phyloP scores from a whole-genome alignment of 2,329 filamentous ascomycete genomes.

The Colletotrichum sp. region DNA sequence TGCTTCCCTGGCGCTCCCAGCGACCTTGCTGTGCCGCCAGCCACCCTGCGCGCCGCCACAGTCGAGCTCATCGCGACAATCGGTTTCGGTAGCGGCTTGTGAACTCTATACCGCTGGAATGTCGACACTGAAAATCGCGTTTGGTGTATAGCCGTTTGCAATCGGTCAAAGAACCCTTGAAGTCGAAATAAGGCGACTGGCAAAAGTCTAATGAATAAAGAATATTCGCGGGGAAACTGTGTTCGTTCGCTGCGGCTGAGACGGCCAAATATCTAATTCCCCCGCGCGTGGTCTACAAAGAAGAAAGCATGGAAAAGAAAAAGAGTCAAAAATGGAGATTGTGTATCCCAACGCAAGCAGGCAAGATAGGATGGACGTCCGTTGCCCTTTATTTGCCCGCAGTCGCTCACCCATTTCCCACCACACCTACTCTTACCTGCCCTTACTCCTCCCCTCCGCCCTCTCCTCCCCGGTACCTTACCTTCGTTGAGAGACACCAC shows the following conservation, averaged over 20 bases:
- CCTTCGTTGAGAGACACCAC: constrained; percentile 5
- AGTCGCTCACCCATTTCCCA: not conserved
- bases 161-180: not conserved
- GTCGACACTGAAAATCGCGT: not conserved
- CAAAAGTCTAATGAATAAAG: not conserved
- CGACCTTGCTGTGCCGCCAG: not conserved
- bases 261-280: not conserved
- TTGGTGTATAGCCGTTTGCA: not conserved
- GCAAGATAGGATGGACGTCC: not conserved
- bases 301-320: not conserved
- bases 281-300: not conserved
- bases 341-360: not conserved
- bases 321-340: not conserved
- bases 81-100: not conserved
- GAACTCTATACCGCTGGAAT: not conserved
- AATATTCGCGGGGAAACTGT: not conserved
- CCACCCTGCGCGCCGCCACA: constrained; percentile 16
- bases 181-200: not conserved
- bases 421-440: not conserved
- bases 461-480: not conserved
- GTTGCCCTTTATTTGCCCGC: constrained; percentile 9
- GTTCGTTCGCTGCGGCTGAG: not conserved
- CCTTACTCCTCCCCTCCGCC: not conserved
- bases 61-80: constrained; percentile 27
- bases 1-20: constrained; percentile 3